Conservation (phyloP, 331 rosid species). For the Rosa hybrid region DNA sequence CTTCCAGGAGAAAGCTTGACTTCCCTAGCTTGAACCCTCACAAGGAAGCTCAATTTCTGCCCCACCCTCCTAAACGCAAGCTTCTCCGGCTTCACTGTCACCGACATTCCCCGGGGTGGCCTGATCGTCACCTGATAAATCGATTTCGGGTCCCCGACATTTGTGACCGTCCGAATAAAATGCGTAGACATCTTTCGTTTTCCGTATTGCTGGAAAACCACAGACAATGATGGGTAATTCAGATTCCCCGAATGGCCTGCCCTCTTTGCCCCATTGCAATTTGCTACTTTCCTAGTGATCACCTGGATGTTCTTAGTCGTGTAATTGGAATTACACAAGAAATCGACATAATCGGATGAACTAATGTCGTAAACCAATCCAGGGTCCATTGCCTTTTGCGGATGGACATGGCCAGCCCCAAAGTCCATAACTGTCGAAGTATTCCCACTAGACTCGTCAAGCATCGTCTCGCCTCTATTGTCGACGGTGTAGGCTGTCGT, state of each 20-base stretch:
- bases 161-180: conserved; percentile 84
- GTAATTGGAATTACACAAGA: conserved; percentile 90
- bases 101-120: conserved; percentile 60
- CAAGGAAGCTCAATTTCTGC: conserved; percentile 83
- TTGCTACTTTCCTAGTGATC: conserved; percentile 67
- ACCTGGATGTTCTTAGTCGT: conserved; percentile 60
- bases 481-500: conserved; percentile 87
- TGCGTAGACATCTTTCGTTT: conserved; percentile 79
- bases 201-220: conserved; percentile 84
- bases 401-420: conserved; percentile 95
- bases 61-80: conserved; percentile 70
- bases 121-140: conserved; percentile 56
- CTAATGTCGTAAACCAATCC: conserved; percentile 72
- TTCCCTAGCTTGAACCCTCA: conserved; percentile 75
- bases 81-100: conserved; percentile 75
- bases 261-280: conserved; percentile 71
- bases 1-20: conserved; percentile 80
- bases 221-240: conserved; percentile 86
- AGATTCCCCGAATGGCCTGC: conserved; percentile 88
- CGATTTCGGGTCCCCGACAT: conserved; percentile 78
- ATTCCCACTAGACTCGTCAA: conserved; percentile 89
- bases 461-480: conserved; percentile 63
- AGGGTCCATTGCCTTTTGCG: conserved; percentile 84
- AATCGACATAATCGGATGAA: conserved; percentile 70
- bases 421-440: conserved; percentile 69